Evolutionary conservation across 495 filamentous ascomycete genomes (phyloP).

Genomic region (Annulohypoxylon moriforme): DNA sequence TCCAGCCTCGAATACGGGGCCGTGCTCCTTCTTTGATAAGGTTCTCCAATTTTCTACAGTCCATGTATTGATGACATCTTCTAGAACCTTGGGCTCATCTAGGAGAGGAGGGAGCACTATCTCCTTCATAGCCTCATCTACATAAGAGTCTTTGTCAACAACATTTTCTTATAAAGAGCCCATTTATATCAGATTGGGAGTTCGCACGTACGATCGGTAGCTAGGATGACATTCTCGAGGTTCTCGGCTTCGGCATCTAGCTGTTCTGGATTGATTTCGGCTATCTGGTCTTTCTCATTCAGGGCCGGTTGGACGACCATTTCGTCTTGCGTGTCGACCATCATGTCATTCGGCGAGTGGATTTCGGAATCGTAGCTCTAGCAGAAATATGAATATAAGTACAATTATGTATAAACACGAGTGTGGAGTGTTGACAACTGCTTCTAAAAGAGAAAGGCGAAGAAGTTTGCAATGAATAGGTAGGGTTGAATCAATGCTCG

Average conservation of each 20-base stretch:
- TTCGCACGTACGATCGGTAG: constrained; percentile 75
- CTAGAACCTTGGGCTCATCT: constrained; percentile 76
- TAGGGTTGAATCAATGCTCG: constrained; percentile 18
- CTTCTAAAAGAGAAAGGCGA: background rate
- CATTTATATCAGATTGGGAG: constrained; percentile 13
- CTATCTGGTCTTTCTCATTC: constrained; percentile 84
- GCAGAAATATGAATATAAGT: constrained; percentile 27
- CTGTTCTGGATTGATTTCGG: constrained; percentile 81
- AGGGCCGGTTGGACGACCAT: constrained; percentile 68
- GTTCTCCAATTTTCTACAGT: constrained; percentile 82
- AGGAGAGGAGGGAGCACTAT: constrained; percentile 70
- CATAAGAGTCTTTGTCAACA: constrained; percentile 39
- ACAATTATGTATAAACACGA: background rate
- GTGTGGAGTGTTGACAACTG: constrained; percentile 46
- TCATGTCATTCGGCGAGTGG: constrained; percentile 69
- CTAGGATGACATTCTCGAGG: constrained; percentile 62
- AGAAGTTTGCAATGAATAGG: background rate
- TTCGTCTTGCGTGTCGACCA: constrained; percentile 76
- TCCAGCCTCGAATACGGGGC: constrained; percentile 86
- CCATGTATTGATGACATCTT: constrained; percentile 86
- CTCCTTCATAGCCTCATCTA: constrained; percentile 87
- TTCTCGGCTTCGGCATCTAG: constrained; percentile 59
- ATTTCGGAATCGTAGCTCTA: constrained; percentile 57
- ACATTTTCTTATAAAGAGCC: background rate
- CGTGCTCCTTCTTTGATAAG: constrained; percentile 80